Evolutionary conservation across 73 alveolate species (phyloP).

Genomic region (Paramecium bursaria): DNA sequence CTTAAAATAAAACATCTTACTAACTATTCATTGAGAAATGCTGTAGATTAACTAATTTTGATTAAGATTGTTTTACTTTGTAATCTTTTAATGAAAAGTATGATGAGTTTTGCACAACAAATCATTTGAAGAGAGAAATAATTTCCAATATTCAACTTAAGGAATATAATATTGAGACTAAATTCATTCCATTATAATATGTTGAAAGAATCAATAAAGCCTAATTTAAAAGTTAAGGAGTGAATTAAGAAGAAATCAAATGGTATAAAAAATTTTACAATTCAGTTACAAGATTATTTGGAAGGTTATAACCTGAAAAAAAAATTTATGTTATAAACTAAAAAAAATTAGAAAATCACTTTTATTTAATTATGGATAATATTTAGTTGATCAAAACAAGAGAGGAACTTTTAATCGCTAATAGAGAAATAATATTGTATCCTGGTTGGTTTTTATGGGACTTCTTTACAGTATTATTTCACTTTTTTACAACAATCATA

Average conservation of each 20-base stretch:
- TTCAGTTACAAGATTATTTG: no score
- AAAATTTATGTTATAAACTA: no score
- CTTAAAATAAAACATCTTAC: slow-evolving; percentile 25
- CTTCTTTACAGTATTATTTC: no score
- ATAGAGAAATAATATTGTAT: no score
- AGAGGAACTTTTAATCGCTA: no score
- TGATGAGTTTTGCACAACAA: neutral
- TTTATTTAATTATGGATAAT: no score
- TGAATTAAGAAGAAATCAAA: neutral
- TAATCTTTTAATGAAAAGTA: neutral
- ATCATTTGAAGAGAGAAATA: neutral
- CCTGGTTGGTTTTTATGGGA: no score
- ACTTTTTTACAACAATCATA: no score
- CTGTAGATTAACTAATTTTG: neutral
- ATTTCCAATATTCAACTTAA: neutral
- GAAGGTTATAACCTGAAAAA: no score
- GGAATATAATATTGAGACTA: neutral
- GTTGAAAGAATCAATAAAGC: neutral
- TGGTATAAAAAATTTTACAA: no score
- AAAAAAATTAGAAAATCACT: no score
- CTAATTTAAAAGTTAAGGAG: neutral
- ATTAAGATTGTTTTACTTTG: neutral
- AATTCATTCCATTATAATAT: neutral
- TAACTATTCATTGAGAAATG: neutral
- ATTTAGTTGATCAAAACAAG: no score